Percentiles rank a stretch among this genome's conserved stretches.
Conservation (phyloP, 441 rosid species). For the Gossypium gossypioides region DNA sequence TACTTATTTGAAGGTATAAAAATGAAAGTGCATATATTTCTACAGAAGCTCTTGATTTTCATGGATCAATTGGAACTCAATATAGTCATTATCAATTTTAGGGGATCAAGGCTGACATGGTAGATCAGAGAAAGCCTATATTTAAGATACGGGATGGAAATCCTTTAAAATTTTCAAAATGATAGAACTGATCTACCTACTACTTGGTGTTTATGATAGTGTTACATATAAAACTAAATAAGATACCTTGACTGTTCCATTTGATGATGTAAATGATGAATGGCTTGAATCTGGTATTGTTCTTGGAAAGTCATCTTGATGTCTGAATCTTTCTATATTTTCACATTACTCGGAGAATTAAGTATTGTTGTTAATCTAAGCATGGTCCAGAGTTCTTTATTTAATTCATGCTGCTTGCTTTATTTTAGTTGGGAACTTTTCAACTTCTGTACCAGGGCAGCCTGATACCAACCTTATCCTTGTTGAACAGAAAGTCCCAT, state of each 20-base stretch:
- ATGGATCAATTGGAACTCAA: background rate
- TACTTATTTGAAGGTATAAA: background rate
- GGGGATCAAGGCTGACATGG: background rate
- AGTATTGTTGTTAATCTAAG: conserved; percentile 6
- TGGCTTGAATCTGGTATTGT: background rate
- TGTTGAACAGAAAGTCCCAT: conserved; percentile 27
- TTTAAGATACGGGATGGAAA: background rate
- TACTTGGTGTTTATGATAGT: background rate
- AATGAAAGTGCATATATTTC: background rate
- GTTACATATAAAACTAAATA: background rate
- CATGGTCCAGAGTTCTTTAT: background rate
- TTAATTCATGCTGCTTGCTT: conserved; percentile 4
- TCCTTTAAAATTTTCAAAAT: background rate
- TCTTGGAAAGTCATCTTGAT: conserved; percentile 4
- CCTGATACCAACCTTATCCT: conserved; percentile 30
- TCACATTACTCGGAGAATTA: conserved; percentile 1
- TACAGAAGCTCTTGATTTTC: background rate
- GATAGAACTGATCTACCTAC: background rate
- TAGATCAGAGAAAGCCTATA: background rate
- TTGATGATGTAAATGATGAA: background rate
- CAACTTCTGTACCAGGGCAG: conserved; percentile 18
- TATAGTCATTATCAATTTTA: background rate
- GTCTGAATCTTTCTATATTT: background rate
- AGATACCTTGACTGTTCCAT: background rate
- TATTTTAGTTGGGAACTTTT: conserved; percentile 16